Percentiles rank a stretch among this genome's conserved stretches.
Evolutionary conservation across 768 basidiomycete species (phyloP).

Genomic region (Pleurotus salmoneostramineus): DNA sequence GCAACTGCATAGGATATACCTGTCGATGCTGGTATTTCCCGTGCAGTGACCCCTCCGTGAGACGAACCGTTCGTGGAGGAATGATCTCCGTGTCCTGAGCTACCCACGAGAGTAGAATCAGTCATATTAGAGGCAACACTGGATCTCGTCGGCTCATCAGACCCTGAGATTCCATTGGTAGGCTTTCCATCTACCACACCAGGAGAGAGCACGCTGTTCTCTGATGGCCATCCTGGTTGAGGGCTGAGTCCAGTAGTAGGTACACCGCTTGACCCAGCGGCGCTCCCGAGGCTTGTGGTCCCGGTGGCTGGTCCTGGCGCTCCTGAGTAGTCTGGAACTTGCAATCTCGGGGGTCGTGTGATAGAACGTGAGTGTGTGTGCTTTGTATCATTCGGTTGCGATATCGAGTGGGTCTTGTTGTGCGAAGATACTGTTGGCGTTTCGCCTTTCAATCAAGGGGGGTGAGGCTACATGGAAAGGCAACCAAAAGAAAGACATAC

Average conservation of each 20-base stretch:
- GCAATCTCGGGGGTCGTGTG: constrained; percentile 65
- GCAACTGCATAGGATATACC: constrained; percentile 93
- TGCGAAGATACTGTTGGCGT: constrained; percentile 43
- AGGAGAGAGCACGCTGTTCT: constrained; percentile 53
- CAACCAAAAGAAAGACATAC: neutral
- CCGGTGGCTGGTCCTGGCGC: constrained; percentile 34
- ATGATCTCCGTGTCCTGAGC: neutral
- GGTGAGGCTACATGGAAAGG: neutral
- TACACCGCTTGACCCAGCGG: neutral
- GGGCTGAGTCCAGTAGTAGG: constrained; percentile 56
- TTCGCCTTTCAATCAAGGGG: neutral
- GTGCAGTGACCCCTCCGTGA: constrained; percentile 7
- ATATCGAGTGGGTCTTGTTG: constrained; percentile 24
- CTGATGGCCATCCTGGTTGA: constrained; percentile 71
- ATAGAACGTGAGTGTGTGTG: constrained; percentile 24
- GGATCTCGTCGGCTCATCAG: constrained; percentile 31
- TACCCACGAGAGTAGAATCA: constrained; percentile 2
- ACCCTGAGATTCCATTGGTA: constrained; percentile 35
- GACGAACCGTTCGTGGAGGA: neutral
- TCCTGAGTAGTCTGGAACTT: constrained; percentile 59
- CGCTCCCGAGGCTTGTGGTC: neutral
- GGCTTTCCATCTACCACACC: constrained; percentile 33
- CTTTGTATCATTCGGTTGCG: neutral
- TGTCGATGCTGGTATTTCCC: constrained; percentile 41
- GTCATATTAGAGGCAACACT: constrained; percentile 13